Evolutionary conservation across 306 rosid species (phyloP).

Genomic region (Prunus mume): DNA sequence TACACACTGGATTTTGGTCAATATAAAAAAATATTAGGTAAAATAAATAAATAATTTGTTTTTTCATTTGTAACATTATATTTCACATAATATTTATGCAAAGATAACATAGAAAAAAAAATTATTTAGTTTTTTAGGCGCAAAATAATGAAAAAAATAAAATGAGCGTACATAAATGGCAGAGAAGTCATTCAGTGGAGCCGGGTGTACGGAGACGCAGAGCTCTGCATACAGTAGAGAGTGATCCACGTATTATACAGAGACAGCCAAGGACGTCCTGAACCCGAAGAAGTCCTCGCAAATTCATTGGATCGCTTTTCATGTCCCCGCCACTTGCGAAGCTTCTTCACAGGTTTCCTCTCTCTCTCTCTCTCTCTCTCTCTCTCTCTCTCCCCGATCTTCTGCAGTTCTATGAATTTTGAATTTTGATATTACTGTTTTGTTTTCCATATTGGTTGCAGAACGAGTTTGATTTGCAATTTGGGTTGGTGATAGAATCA

Average conservation of each 20-base stretch:
- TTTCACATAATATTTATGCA: too few species aligned
- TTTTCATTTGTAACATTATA: too few species aligned
- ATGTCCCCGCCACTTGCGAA: conserved; percentile 41
- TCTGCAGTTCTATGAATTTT: neutral
- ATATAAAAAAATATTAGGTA: neutral
- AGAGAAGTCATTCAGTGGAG: neutral
- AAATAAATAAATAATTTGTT: too few species aligned
- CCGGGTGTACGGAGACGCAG: neutral
- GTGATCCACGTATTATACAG: conserved; percentile 10
- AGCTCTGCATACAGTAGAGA: neutral
- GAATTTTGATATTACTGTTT: neutral
- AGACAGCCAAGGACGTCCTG: conserved; percentile 13
- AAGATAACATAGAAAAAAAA: too few species aligned
- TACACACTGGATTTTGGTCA: neutral
- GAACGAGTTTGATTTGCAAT: conserved; percentile 21
- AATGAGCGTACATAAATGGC: neutral
- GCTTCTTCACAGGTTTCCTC: conserved; percentile 13
- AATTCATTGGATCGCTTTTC: conserved; percentile 31
- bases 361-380: neutral
- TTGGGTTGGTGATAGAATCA: conserved; percentile 21
- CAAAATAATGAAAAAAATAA: too few species aligned
- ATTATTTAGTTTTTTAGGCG: too few species aligned
- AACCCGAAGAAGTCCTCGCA: conserved; percentile 5
- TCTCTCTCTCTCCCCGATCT: neutral
- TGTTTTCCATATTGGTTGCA: neutral